phyloP scores from a whole-genome alignment of 352 stramenopile species.

The Saprolegnia diclina region DNA sequence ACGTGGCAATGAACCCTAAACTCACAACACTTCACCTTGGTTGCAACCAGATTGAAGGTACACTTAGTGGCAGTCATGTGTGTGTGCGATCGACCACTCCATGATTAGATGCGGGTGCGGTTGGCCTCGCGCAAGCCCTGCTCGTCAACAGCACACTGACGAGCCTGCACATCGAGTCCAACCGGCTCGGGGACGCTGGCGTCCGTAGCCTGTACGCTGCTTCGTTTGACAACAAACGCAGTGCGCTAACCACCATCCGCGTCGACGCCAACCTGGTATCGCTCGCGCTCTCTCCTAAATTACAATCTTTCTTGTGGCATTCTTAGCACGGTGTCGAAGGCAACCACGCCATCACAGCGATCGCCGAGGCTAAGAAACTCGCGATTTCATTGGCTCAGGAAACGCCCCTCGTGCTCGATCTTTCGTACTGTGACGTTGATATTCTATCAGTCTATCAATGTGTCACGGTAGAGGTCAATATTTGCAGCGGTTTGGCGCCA shows the following conservation, averaged over 20 bases:
- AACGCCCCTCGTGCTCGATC: conserved; percentile 4
- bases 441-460: no score
- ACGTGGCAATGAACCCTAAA: conserved; percentile 44
- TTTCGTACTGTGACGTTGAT: conserved; percentile 7
- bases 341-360: conserved; percentile 13
- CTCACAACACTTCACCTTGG: conserved; percentile 42
- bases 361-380: conserved; percentile 20
- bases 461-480: conserved; percentile 36
- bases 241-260: not conserved
- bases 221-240: conserved; percentile 23
- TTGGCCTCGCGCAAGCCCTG: conserved; percentile 52
- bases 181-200: conserved; percentile 46
- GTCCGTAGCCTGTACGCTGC: conserved; percentile 13
- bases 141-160: conserved; percentile 26
- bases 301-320: no score
- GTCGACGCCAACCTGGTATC: conserved; percentile 19
- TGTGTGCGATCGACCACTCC: conserved; percentile 39
- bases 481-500: conserved; percentile 46
- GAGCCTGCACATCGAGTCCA: conserved; percentile 20
- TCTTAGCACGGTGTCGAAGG: conserved; percentile 17
- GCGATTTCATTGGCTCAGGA: not conserved
- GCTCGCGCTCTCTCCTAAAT: no score
- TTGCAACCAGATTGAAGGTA: conserved; percentile 51
- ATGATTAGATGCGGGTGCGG: conserved; percentile 47
- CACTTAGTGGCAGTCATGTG: conserved; percentile 48